Base-by-base conservation (phyloP, 768 basidiomycete genomes). In the Tylopilus subfusipes region DNA sequence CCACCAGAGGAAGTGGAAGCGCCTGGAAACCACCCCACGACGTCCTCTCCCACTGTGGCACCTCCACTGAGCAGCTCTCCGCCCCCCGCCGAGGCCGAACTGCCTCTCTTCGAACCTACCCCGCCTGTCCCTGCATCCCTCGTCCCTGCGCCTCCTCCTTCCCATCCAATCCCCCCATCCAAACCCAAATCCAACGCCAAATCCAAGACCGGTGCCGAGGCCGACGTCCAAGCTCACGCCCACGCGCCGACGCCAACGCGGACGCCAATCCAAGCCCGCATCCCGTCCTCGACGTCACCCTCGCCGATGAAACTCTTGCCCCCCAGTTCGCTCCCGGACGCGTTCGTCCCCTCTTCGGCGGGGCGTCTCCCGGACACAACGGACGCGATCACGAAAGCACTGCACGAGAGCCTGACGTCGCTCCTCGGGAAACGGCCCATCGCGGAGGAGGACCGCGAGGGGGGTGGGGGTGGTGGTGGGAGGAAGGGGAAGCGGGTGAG, bases 371-470 rank as follows among this genome's bases (percentile, higher is more conserved):
- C 60, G 49, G 74, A 82, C 29, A 74, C n/a, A n/a, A n/a, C 77
- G 44, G 71, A 73, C 45, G 75, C 78, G 46, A 76, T 76, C 24
- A 73, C 83, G n/a, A 79, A 75, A 60, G 85, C 80, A 18, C 72
- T 90, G 21, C 81, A 87, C 57, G 84, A 88, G 58, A 86, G 82
- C 55, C 81, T 90, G 46, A 81, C 82, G 6, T 79, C 81, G 21
- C 68, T 90, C 52, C 72, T 91, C 16, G 88, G 88, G 10, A 91
- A 92, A 66, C 77, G 88, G 10, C 75, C 76, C 11, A 70, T 77
- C 0, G 71, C 73, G 4, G 77, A 76, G 12, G 75, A 76, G 4
- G 76, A 77, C n/a, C 24, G 40, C 10, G 40, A 43, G 33, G 58
- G 21, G 24, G 2, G 47, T 19, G 11, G 43, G 24, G 2, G 57